phyloP scores from a whole-genome alignment of 805 yeast genomes.

The Cephaloascus fragrans region DNA sequence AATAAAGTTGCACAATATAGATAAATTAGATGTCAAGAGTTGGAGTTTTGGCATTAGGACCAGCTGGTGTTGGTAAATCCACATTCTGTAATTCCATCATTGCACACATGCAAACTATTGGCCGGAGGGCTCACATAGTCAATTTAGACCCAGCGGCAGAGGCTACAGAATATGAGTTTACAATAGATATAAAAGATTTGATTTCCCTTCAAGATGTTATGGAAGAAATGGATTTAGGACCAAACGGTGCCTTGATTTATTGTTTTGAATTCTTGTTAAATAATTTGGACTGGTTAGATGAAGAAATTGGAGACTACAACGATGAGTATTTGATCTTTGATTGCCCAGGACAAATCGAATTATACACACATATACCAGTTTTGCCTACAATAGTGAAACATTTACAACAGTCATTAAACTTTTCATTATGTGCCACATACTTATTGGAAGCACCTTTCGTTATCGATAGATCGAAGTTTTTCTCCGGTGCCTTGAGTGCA shows the following conservation, averaged over 20 bases:
- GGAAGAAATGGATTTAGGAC: constrained; percentile 91
- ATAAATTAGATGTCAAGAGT: constrained; percentile 98
- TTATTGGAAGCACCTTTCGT: constrained; percentile 91
- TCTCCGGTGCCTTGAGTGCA: constrained; percentile 91
- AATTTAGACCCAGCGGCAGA: constrained; percentile 97
- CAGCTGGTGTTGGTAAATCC: constrained; percentile 95
- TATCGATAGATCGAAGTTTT: constrained; percentile 82
- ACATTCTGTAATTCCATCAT: constrained; percentile 88
- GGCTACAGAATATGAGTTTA: constrained; percentile 82
- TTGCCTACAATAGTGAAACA: constrained; percentile 85
- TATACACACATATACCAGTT: constrained; percentile 90
- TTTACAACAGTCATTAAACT: constrained; percentile 67
- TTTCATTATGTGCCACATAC: constrained; percentile 88
- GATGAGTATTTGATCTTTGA: constrained; percentile 93
- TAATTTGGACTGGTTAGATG: constrained; percentile 95
- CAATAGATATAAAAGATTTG: constrained; percentile 85
- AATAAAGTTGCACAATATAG: no score
- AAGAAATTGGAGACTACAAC: constrained; percentile 90
- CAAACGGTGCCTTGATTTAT: constrained; percentile 88
- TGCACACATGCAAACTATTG: constrained; percentile 79
- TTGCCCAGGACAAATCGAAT: constrained; percentile 95
- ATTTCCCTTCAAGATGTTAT: constrained; percentile 88
- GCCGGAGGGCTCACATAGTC: constrained; percentile 90
- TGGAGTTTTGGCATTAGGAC: constrained; percentile 90
- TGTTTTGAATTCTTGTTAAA: constrained; percentile 88